Percentiles rank a stretch among this genome's conserved stretches.
Conservation (phyloP, 2,329 filamentous ascomycete species). For the Sporothrix pallida region DNA sequence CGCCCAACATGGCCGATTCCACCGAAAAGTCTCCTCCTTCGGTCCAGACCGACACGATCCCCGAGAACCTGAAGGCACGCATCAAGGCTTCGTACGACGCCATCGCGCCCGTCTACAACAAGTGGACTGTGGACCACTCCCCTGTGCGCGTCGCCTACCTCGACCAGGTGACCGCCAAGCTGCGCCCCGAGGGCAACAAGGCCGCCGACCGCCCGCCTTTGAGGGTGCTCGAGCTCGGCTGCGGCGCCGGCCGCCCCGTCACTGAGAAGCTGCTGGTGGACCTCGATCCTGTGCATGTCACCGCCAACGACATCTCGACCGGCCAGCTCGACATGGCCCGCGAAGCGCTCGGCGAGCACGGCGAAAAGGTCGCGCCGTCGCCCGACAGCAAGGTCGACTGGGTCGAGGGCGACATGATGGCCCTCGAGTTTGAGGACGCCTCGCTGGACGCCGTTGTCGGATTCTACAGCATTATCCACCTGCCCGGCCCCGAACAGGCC, state of each 20-base stretch:
- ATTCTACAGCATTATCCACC: constrained; percentile 62
- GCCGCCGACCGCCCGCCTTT: background rate
- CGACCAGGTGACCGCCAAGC: constrained; percentile 1
- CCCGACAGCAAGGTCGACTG: constrained; percentile 40
- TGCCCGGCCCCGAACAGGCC: constrained; percentile 58
- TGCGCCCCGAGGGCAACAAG: background rate
- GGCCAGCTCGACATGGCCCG: constrained; percentile 47
- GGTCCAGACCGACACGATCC: background rate
- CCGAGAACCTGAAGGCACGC: constrained; percentile 48
- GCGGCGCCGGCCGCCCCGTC: constrained; percentile 11
- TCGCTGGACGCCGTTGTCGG: constrained; percentile 57
- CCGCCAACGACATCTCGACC: constrained; percentile 52
- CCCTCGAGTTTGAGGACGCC: constrained; percentile 42
- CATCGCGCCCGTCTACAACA: constrained; percentile 50
- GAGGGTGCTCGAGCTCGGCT: background rate
- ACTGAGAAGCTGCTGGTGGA: constrained; percentile 42
- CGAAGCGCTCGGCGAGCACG: constrained; percentile 40
- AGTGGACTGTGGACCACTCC: constrained; percentile 47
- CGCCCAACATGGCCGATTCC: background rate
- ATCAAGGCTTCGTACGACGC: constrained; percentile 42
- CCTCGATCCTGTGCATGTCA: constrained; percentile 39
- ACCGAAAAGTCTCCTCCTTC: background rate
- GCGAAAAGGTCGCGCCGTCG: constrained; percentile 32
- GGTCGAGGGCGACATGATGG: constrained; percentile 49
- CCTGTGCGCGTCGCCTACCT: constrained; percentile 33